Base-by-base conservation (phyloP, 2,329 filamentous ascomycete species). In the Monilinia aucupariae region DNA sequence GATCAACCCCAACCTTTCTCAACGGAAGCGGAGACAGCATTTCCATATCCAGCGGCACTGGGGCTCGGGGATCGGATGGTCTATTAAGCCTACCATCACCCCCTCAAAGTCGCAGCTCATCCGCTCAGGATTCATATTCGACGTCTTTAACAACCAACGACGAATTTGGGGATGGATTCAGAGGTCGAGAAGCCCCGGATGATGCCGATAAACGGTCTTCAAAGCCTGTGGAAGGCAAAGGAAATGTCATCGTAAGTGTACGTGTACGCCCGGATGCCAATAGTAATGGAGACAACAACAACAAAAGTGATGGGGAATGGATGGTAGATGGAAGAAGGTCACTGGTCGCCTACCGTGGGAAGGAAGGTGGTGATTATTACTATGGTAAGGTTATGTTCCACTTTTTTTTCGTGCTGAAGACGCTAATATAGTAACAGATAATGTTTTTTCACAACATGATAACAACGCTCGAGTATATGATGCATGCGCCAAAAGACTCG, bases 381-480 rank as follows among this genome's bases (percentile, higher is more conserved):
- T 97, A 97, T 77, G 92, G 92, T 96, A 80, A 74, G 85, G 45
- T 32, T 61, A 30, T 27, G 48, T 27, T 17, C 30, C 39, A 4
- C 12, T 45, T 41, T 27, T 39, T 25, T 25, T 7, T 13, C n/a
- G 17, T 22, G 37, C n/a, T 10, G 3, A n/a, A 47, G 17, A 20
- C 10, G 47, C 68, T 72, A 54, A 70, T 70, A 72, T 61, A 74
- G 64, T 32, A 50, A 13, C 34, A 96, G 94, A 99, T 79, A 97
- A 97, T 77, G 94, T 97, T 66, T 99, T 99, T 76, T 86, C 91
- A 58, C 90, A 92, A 22, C 86, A 96, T 74, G 93, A 99, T 74
- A 90, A 97, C 74, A 99, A 99, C 74, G 86, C 91, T 60, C 88
- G 89, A 74, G 94, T 99, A 12, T 99, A 99, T 75, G 94, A 99